phyloP scores from a whole-genome alignment of 2,329 filamentous ascomycete genomes.

The Hymenoscyphus linearis region DNA sequence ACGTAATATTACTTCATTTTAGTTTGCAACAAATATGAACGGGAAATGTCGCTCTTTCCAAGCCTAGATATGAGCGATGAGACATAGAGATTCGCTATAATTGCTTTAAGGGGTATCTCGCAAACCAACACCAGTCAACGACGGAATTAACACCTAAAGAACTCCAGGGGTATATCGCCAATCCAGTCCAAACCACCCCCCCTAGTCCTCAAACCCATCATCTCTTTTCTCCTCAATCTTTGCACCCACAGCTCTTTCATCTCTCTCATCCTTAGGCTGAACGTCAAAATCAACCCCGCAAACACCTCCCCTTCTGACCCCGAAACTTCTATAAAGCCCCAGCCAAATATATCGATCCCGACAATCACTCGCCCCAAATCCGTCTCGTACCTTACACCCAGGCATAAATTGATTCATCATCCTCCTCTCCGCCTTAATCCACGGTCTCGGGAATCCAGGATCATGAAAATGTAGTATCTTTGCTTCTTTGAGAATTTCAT shows the following conservation, averaged over 20 bases:
- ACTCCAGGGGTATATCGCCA: background rate
- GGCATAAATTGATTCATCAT: constrained; percentile 30
- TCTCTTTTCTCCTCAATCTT: background rate
- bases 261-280: constrained; percentile 13
- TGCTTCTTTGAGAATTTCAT: constrained; percentile 43
- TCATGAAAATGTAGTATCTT: constrained; percentile 58
- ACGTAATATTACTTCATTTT: background rate
- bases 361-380: constrained; percentile 29
- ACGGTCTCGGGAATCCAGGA: constrained; percentile 56
- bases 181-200: background rate
- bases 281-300: constrained; percentile 28
- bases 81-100: background rate
- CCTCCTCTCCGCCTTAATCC: constrained; percentile 33
- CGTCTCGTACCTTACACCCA: constrained; percentile 23
- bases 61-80: background rate
- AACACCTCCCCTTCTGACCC: constrained; percentile 20
- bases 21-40: background rate
- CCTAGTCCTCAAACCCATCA: background rate
- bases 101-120: background rate
- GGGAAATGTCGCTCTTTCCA: background rate
- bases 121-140: background rate
- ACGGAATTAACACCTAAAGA: background rate
- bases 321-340: constrained; percentile 26
- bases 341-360: constrained; percentile 26
- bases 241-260: background rate